A percentile compares a stretch with the other conserved stretches of the same genome.
phyloP scores from a whole-genome alignment of 306 rosid species.

The Cyclanthera cordifolia region DNA sequence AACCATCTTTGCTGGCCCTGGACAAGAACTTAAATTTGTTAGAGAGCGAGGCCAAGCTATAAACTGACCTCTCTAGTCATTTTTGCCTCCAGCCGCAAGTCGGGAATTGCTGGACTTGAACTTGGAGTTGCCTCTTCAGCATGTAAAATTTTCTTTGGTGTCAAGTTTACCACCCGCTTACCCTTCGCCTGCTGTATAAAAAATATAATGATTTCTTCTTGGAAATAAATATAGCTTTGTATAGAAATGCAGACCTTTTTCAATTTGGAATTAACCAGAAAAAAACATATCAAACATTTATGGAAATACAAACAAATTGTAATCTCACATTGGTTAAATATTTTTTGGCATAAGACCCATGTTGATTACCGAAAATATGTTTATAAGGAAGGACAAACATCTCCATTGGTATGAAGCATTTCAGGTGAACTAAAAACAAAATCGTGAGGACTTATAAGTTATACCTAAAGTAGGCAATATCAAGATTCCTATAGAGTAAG shows the following conservation, averaged over 20 bases:
- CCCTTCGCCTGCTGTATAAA: conserved; percentile 9
- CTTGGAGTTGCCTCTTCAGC: conserved; percentile 19
- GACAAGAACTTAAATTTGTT: background rate
- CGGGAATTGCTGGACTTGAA: conserved; percentile 26
- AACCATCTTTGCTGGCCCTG: background rate
- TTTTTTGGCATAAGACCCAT: too few species aligned
- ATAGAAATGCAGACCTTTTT: background rate
- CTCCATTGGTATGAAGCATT: too few species aligned
- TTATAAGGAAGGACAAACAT: too few species aligned
- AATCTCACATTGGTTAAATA: too few species aligned
- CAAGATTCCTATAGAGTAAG: too few species aligned
- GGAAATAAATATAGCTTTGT: background rate
- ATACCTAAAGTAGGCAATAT: too few species aligned
- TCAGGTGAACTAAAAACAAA: too few species aligned
- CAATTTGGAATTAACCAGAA: background rate
- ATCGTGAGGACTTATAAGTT: too few species aligned
- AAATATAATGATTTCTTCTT: background rate
- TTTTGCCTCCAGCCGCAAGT: conserved; percentile 55
- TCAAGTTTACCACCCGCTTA: conserved; percentile 21
- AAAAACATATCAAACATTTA: background rate
- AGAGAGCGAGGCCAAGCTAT: background rate
- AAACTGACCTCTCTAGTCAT: conserved; percentile 50
- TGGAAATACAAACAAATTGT: too few species aligned
- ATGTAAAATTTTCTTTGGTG: conserved; percentile 41
- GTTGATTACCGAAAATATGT: too few species aligned